Evolutionary conservation across 2,329 filamentous ascomycete species (phyloP).

Genomic region (Lasiodiplodia sp.): DNA sequence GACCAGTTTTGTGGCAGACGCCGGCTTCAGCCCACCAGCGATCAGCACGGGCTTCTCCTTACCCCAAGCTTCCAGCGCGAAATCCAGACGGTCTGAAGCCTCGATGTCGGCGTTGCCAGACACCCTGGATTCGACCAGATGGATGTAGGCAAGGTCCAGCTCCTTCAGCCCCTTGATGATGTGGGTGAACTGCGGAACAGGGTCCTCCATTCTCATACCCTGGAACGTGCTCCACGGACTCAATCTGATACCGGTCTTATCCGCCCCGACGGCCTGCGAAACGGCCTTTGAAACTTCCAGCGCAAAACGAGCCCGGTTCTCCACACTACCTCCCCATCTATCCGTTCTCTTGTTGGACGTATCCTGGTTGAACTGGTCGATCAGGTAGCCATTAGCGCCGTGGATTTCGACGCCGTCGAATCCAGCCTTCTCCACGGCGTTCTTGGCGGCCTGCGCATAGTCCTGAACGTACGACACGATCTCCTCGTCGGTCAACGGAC

Average conservation of each 20-base stretch:
- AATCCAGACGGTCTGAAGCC: constrained; percentile 36
- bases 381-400: constrained; percentile 70
- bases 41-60: constrained; percentile 44
- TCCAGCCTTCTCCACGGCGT: constrained; percentile 56
- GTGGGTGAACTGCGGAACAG: constrained; percentile 68
- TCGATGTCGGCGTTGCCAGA: constrained; percentile 50
- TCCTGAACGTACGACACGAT: constrained; percentile 48
- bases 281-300: constrained; percentile 63
- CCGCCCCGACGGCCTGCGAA: constrained; percentile 57
- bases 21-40: constrained; percentile 52
- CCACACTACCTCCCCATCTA: constrained; percentile 55
- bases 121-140: constrained; percentile 65
- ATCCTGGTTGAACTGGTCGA: constrained; percentile 71
- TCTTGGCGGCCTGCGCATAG: constrained; percentile 53
- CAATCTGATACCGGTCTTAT: constrained; percentile 64
- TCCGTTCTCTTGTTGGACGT: constrained; percentile 62
- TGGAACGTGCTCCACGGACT: constrained; percentile 69
- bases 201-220: constrained; percentile 69
- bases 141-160: constrained; percentile 66
- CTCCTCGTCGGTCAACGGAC: constrained; percentile 48
- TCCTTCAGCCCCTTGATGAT: constrained; percentile 60
- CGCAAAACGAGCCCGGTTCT: constrained; percentile 61
- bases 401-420: constrained; percentile 68
- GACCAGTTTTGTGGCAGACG: constrained; percentile 46
- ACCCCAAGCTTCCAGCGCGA: constrained; percentile 37